phyloP scores from a whole-genome alignment of 768 basidiomycete genomes.

The Mycena galopus region DNA sequence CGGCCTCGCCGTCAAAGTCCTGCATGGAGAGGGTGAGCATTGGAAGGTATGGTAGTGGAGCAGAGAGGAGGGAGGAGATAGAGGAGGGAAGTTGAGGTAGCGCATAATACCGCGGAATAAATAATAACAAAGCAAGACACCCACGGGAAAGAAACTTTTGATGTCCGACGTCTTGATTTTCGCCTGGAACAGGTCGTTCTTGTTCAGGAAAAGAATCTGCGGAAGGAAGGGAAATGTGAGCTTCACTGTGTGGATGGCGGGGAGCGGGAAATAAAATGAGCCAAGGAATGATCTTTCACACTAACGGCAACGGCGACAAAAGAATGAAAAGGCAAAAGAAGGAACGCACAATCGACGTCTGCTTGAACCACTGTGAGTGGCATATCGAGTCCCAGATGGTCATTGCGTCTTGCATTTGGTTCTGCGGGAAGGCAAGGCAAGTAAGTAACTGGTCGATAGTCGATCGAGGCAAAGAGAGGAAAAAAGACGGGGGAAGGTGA shows the following conservation, averaged over 20 bases:
- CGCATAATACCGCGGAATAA: too few relatives aligned
- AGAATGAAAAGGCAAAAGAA: not conserved
- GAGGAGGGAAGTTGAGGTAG: not conserved
- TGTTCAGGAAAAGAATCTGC: conserved; percentile 95
- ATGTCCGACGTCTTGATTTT: conserved; percentile 89
- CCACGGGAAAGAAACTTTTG: conserved; percentile 88
- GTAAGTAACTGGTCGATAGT: too few relatives aligned
- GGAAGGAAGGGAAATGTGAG: not conserved
- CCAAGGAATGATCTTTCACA: too few relatives aligned
- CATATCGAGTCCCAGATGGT: too few relatives aligned
- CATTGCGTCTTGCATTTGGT: conserved; percentile 99
- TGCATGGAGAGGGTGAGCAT: conserved; percentile 42
- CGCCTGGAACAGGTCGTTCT: conserved; percentile 96
- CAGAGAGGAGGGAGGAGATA: not conserved
- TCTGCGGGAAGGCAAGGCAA: too few relatives aligned
- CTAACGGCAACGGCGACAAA: too few relatives aligned
- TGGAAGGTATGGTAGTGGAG: not conserved
- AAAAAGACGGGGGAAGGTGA: too few relatives aligned
- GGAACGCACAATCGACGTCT: conserved; percentile 84
- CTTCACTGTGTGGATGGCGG: not conserved
- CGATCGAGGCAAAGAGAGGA: conserved; percentile 47
- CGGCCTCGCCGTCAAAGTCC: conserved; percentile 88
- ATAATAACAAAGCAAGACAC: conserved; percentile 30
- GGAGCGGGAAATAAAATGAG: not conserved
- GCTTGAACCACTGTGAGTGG: too few relatives aligned